A percentile compares a stretch with the other conserved stretches of the same genome.
Conservation (phyloP, 2,329 filamentous ascomycete genomes). For the Trichoderma atroviride region DNA sequence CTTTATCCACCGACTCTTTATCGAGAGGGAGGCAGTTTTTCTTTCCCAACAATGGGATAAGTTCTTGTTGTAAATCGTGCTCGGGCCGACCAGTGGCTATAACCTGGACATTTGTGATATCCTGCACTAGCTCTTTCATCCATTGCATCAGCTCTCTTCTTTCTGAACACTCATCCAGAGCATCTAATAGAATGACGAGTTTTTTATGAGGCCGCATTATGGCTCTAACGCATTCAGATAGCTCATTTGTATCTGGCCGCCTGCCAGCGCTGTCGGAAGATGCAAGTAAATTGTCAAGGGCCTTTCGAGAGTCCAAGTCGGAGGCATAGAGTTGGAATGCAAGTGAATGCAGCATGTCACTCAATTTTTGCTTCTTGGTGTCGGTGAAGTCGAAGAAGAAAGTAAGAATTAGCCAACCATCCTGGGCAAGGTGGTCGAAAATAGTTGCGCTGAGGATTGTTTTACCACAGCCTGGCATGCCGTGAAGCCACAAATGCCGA, state of each 20-base stretch:
- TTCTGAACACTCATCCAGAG: neutral
- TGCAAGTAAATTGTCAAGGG: neutral
- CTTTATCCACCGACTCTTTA: neutral
- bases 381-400: neutral
- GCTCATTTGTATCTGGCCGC: neutral
- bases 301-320: neutral
- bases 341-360: neutral
- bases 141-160: neutral
- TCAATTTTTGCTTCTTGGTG: neutral
- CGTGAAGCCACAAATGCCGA: neutral
- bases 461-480: neutral
- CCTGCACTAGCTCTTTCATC: neutral
- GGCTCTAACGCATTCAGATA: neutral
- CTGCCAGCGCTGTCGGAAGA: neutral
- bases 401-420: neutral
- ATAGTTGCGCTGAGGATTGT: neutral
- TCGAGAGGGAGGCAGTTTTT: neutral
- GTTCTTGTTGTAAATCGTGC: neutral
- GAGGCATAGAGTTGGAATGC: neutral
- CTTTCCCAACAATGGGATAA: neutral
- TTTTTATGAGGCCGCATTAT: neutral
- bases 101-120: neutral
- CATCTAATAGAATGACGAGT: neutral
- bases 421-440: neutral
- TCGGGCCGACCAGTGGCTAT: neutral